Base-by-base conservation (phyloP, 768 basidiomycete genomes). In the Hemileccinum rubropunctum region DNA sequence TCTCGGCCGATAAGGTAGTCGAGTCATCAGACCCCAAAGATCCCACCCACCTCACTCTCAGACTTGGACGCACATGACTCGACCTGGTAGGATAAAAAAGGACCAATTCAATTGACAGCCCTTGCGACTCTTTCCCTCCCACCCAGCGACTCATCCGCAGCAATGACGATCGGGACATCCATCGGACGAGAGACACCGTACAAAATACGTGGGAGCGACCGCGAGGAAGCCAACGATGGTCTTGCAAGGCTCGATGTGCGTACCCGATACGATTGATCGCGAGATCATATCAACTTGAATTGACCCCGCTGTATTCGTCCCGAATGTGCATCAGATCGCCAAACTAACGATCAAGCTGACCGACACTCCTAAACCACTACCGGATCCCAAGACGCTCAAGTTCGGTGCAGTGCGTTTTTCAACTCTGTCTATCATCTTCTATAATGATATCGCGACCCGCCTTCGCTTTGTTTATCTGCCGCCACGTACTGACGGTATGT, bases 371-470 rank as follows among this genome's bases (percentile, higher is more conserved):
- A 87, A 84, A 63, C 65, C 73, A 1, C 52, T 88, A 1, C 80
- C 80, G 0, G 60, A 68, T 3, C 66, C 74, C 0, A 74, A 80
- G 32, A 65, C 70, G 7, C 64, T 86, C 34, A 63, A 61, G 1
- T 88, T 87, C 42, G 86, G 88, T 15, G 69, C 76, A 69, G 84
- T 81, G 54, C 50, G 73, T 64, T 13, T 21, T 45, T 40, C 28
- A 18, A 18, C 45, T 57, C 28, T 12, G 28, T 30, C 28, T 7
- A 3, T 36, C 17, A 15, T 7, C 6, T 8, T n/a, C 20, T 15
- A 14, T 8, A 26, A 34, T 21, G 17, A 5, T 14, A 15, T 10
- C n/a, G 8, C n/a, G 30, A 21, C 23, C 20, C 27, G 2, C 15
- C 5, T 17, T n/a, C 12, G 6, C 3, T 20, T 13, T 20, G 36